phyloP scores from a whole-genome alignment of 495 filamentous ascomycete genomes.

The Chaetomium fimeti region DNA sequence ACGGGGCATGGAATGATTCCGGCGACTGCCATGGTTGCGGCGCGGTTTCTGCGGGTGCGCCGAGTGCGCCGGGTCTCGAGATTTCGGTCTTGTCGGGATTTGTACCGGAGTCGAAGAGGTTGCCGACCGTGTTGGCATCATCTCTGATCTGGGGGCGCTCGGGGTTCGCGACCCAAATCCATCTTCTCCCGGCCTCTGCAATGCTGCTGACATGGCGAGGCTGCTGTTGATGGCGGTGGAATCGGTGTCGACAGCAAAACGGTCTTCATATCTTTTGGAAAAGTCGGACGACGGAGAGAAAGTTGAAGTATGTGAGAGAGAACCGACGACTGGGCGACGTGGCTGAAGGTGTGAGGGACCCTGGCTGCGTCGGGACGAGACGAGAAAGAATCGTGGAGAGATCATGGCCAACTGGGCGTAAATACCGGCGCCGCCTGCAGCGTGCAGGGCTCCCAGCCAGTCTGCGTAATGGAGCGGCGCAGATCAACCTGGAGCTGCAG shows the following conservation, averaged over 20 bases:
- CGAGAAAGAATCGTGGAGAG: slow-evolving; percentile 42
- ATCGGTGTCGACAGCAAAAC: slow-evolving; percentile 17
- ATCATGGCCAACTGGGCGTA: slow-evolving; percentile 36
- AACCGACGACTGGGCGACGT: neutral
- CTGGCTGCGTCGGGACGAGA: slow-evolving; percentile 23
- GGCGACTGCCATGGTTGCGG: slow-evolving; percentile 25
- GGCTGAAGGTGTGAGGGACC: slow-evolving; percentile 7
- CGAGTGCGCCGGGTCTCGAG: slow-evolving; percentile 34
- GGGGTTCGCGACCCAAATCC: slow-evolving; percentile 29
- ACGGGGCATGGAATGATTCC: slow-evolving; percentile 26
- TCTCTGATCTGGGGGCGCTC: slow-evolving; percentile 33
- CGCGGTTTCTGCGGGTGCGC: slow-evolving; percentile 33
- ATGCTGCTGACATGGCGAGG: slow-evolving; percentile 32
- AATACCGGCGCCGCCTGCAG: neutral
- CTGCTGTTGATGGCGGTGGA: slow-evolving; percentile 14
- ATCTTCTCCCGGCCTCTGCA: slow-evolving; percentile 24
- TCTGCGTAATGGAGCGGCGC: slow-evolving; percentile 18
- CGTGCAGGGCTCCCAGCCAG: neutral
- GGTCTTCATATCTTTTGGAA: slow-evolving; percentile 36
- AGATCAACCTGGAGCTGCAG: slow-evolving; percentile 23
- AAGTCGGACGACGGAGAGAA: neutral
- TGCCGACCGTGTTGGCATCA: slow-evolving; percentile 38
- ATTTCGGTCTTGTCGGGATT: slow-evolving; percentile 43
- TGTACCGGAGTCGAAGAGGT: slow-evolving; percentile 47
- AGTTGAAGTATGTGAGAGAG: neutral